Evolutionary conservation across 2,329 filamentous ascomycete genomes (phyloP), one percentile per base, ranked within the genome.

Genomic region (Neofusicoccum sp.): DNA sequence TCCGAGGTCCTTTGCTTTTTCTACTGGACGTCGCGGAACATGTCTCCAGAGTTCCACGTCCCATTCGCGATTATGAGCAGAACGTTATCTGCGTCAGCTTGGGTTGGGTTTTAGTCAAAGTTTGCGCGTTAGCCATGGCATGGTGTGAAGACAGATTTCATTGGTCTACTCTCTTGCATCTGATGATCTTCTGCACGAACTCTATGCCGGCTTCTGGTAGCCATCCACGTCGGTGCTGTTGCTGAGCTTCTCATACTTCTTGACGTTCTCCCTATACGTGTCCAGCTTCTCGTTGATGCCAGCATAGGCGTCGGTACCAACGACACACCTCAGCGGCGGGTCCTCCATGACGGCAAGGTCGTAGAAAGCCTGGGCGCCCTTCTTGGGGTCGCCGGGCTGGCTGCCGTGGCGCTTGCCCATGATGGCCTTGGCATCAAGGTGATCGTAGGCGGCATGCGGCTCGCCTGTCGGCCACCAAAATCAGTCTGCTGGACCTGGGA

Each of bases 281-380:
- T 84, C 78, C 24, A 84, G 74, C 71, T 85, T 85, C 0, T 70
- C 66, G 64, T 75, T 80, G 24, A 86, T 78, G 4, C 64, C 72
- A 1, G 67, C 66, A 68, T 80, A 85, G 0, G 81, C 80, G 70
- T 86, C 83, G 0, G 75, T 81, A 0, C 83, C 83, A 9, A 86
- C 73, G 0, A 82, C 76, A 12, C 82, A 76, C 31, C 83, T 73
- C 6, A 86, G 65, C 3, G 83, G 84, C 3, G 80, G 81, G 12
- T 83, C 77, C 11, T 80, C 66, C 75, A 82, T 78, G 38, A 78
- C 74, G 1, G 81, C 82, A 14, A 86, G 66, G 57, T 86, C 80
- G 64, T 84, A 83, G 72, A 84, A 83, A 0, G 76, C 76, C 24
- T 76, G 71, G 1, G 79, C 80, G 2, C 75, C 82, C 66, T 84